phyloP scores from a whole-genome alignment of 2,329 filamentous ascomycete species.

The Dactylonectria estremocensis region DNA sequence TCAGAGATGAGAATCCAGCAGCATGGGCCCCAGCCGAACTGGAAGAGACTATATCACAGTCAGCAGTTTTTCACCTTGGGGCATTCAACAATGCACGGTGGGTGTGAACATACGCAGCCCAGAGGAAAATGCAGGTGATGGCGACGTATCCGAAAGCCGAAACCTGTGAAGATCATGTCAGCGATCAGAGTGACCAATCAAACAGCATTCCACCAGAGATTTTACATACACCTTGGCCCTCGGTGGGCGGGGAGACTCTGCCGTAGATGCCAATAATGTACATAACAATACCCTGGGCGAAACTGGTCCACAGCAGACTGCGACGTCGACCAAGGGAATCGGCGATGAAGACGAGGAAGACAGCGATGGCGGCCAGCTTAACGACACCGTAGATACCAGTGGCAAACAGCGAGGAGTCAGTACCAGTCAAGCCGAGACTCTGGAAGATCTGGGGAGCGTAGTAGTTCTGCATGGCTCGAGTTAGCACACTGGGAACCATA shows the following conservation, averaged over 20 bases:
- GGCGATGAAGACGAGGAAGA: constrained; percentile 55
- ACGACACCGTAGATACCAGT: constrained; percentile 50
- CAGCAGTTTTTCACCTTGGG: background rate
- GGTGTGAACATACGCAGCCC: constrained; percentile 64
- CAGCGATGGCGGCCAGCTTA: constrained; percentile 56
- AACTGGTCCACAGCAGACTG: constrained; percentile 22
- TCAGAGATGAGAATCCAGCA: background rate
- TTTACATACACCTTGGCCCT: background rate
- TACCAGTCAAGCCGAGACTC: constrained; percentile 46
- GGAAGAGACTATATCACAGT: constrained; percentile 63
- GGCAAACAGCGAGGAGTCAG: constrained; percentile 47
- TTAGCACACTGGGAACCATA: background rate
- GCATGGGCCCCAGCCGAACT: constrained; percentile 65
- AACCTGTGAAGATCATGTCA: constrained; percentile 55
- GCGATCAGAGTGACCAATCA: constrained; percentile 15
- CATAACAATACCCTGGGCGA: constrained; percentile 23
- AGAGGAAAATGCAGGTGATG: constrained; percentile 80
- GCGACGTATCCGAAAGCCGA: constrained; percentile 79
- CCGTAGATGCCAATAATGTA: constrained; percentile 32
- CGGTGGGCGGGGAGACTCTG: constrained; percentile 23
- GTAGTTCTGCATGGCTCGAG: constrained; percentile 32
- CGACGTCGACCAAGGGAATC: constrained; percentile 42
- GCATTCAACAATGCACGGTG: background rate
- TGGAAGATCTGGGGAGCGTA: constrained; percentile 51
- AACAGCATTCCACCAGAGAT: background rate